Evolutionary conservation across 306 rosid species (phyloP).

Genomic region (Abrus pulchellus): DNA sequence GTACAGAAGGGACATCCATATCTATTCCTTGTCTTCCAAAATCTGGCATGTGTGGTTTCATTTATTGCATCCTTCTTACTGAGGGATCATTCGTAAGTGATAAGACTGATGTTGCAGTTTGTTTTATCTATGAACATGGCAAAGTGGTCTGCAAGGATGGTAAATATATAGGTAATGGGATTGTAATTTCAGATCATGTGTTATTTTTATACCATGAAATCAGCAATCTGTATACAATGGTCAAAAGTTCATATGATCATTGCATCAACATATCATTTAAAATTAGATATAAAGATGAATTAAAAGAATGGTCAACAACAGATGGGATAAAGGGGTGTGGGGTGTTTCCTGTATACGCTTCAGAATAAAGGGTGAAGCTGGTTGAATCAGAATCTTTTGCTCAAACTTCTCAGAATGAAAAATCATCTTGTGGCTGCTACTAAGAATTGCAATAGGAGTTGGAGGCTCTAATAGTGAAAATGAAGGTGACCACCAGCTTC

Average conservation of each 20-base stretch:
- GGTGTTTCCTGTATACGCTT: slow-evolving; percentile 24
- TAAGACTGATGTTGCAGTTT: too few relatives aligned
- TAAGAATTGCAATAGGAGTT: neutral
- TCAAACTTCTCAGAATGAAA: neutral
- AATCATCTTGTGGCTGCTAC: neutral
- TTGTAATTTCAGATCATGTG: slow-evolving; percentile 3
- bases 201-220: neutral
- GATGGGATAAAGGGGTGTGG: slow-evolving; percentile 29
- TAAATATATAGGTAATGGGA: neutral
- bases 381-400: neutral
- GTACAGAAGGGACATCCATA: neutral
- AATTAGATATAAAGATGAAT: neutral
- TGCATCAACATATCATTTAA: neutral
- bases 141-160: too few relatives aligned
- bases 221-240: too few relatives aligned
- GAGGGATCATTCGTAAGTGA: neutral
- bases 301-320: neutral
- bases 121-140: too few relatives aligned
- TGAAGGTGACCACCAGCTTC: neutral
- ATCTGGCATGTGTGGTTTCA: neutral
- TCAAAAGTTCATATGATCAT: neutral
- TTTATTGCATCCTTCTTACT: slow-evolving; percentile 28
- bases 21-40: neutral
- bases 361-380: neutral
- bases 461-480: neutral